Base-by-base conservation (phyloP, 75 land plant genomes). In the Adiantum capillusveneris region DNA sequence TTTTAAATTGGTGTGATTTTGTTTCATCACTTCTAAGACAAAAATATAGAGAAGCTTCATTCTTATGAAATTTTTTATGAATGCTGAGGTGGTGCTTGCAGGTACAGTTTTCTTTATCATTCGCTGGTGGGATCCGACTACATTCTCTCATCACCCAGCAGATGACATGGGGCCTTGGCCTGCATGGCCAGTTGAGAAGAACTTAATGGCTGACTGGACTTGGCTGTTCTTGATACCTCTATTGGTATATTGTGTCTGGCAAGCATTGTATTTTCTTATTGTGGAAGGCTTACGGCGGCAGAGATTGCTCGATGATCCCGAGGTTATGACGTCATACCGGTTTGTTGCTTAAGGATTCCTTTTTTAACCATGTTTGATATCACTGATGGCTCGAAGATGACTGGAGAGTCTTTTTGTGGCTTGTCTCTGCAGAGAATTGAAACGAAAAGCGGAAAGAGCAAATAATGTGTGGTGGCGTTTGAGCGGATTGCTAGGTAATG, bases 91-190 rank as follows among this genome's bases (percentile, higher is more conserved):
- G n/a, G n/a, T n/a, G 37, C 3, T 34, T 3, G 9, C 37, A 93
- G 98, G 98, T 1, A 70, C 77, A 21, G 95, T 88, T 39, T 88
- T 88, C 68, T 94, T 94, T 65, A 90, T 85, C n/a, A 73, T 86
- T n/a, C 70, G 96, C 16, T 86, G 95, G 90, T 85, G 98, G 96
- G 74, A 83, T 63, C 87, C 90, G 25, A 71, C 36, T 30, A 77
- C 75, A 39, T 75, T 75, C 64, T 79, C 66, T 46, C 82, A 78
- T 79, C 82, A 82, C 67, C 70, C 87, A 9, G 73, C 64, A 28
- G 75, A 77, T 6, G 74, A 69, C 44, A 64, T 78, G 7, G 69
- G 69, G 27, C 63, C 49, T 13, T 78, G 83, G 76, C 76, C 22
- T 25, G 63, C 75, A 16, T 72, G 75, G 75, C 75, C 75, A 22